Evolutionary conservation across 768 basidiomycete species (phyloP).

Genomic region (Peribolospora baueri): DNA sequence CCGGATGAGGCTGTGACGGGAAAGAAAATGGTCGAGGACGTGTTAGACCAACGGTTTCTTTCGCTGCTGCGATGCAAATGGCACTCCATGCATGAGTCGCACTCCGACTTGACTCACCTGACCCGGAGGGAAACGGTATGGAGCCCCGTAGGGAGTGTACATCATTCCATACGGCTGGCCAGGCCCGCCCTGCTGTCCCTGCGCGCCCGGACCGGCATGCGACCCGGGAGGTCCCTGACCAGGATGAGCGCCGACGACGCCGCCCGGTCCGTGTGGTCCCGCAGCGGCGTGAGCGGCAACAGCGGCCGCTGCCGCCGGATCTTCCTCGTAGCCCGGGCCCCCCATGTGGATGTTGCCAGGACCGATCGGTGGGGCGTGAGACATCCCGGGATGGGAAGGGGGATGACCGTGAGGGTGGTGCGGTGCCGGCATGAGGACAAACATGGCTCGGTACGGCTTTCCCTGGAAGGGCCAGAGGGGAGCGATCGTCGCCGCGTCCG

Average conservation of each 20-base stretch:
- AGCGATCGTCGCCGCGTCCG: slow-evolving; percentile 45
- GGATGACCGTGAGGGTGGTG: slow-evolving; percentile 21
- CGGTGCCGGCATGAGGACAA: slow-evolving; percentile 14
- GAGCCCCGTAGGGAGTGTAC: too few relatives aligned
- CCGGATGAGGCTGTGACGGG: too few relatives aligned
- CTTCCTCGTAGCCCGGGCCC: not conserved
- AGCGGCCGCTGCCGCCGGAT: not conserved
- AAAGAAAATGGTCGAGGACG: too few relatives aligned
- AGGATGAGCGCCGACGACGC: not conserved
- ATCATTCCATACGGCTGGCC: too few relatives aligned
- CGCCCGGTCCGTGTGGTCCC: not conserved
- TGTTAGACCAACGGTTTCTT: too few relatives aligned
- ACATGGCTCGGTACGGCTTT: slow-evolving; percentile 58
- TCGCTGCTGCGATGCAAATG: too few relatives aligned
- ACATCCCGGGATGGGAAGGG: not conserved
- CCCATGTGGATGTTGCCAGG: not conserved
- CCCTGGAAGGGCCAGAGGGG: slow-evolving; percentile 71
- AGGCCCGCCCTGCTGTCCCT: too few relatives aligned
- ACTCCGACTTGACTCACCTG: too few relatives aligned
- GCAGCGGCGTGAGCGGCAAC: not conserved
- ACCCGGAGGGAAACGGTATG: too few relatives aligned
- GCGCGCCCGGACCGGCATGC: too few relatives aligned
- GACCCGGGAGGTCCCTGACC: too few relatives aligned
- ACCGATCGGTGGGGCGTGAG: not conserved
- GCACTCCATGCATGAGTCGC: too few relatives aligned